Base-by-base conservation (phyloP, 345 rosid species). In the Carallia pectinifolia region DNA sequence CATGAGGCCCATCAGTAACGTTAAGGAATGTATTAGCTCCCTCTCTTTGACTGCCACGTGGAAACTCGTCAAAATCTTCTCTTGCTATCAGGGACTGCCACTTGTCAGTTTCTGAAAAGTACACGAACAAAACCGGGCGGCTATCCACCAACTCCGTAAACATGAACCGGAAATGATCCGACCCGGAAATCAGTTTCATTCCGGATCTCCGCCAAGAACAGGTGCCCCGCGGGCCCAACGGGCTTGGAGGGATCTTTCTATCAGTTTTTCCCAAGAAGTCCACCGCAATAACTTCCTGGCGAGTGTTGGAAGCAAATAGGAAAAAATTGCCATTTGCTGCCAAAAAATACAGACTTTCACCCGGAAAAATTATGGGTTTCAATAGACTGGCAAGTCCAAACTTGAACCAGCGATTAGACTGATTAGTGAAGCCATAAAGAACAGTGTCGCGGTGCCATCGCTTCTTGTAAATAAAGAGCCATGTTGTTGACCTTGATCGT, bases 191-290 rank as follows among this genome's bases (percentile, higher is more conserved):
- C 66, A 89, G 71, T 72, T 86, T 91, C 96, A 86, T 86, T 59
- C 96, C 89, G 68, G 91, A 88, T 61, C 93, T 73, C 23, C 93
- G 77, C 96, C 97, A 89, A 5, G 88, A 91, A 0, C 91, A 89
- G 15, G 93, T 88, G 48, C 91, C 89, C 71, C 90, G 97, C 75
- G 89, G 93, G 72, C 93, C 93, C 5, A 91, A 71, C 7, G 97
- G 97, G 65, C 89, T 85, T 4, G 89, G 79, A 4, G 85, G 89
- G 79, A 90, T 83, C 61, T 44, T 82, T 66, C 65, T 81, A 39
- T 83, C 90, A 0, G 69, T 72, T 71, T 76, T 82, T 31, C 69
- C 67, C 0, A 75, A 80, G 39, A 88, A 62, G 81, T 90, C 77
- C 53, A 87, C 88, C 53, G 84, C 90, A 54, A 92, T 54, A 69